Percentiles rank a stretch among this genome's conserved stretches.
These are phyloP conservation scores for Cerioporus squamosus DNA, from an alignment of 1,284 basidiomycete genomes.

Conservation along the genomic window DNA sequence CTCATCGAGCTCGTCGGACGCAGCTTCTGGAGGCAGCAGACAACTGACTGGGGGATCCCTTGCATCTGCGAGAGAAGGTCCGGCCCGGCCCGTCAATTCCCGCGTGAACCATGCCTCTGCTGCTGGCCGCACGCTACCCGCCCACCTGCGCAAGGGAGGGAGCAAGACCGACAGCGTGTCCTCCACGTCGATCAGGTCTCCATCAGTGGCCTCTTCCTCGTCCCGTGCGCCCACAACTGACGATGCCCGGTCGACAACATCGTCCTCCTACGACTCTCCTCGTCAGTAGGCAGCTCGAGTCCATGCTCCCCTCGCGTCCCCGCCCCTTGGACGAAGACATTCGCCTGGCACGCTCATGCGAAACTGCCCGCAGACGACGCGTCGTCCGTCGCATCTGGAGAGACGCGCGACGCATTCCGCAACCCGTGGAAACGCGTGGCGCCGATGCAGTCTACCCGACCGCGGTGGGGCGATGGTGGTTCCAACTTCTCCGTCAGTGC, in stretches of 20 bases:
- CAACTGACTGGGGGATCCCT: no score
- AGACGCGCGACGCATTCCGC: background rate
- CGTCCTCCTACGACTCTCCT: background rate
- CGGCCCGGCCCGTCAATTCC: background rate
- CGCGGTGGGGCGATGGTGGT: background rate
- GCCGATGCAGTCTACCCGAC: background rate
- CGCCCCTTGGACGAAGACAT: background rate
- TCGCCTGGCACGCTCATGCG: slow-evolving; percentile 5
- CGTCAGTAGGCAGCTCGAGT: background rate
- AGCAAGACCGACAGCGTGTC: background rate
- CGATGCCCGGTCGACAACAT: background rate
- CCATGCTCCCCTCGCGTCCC: background rate
- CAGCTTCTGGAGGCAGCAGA: no score
- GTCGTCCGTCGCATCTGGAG: slow-evolving; percentile 1
- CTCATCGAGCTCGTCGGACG: no score
- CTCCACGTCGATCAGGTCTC: background rate
- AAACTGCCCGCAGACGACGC: background rate
- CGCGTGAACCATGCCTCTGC: background rate
- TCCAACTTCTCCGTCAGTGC: background rate
- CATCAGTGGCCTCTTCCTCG: background rate
- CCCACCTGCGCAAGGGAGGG: slow-evolving; percentile 12
- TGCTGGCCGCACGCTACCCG: background rate
- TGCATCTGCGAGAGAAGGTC: no score
- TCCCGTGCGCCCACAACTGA: background rate
- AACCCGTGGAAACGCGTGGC: slow-evolving; percentile 4